Conservation (phyloP, 306 rosid species). For the Luffa acutangula region DNA sequence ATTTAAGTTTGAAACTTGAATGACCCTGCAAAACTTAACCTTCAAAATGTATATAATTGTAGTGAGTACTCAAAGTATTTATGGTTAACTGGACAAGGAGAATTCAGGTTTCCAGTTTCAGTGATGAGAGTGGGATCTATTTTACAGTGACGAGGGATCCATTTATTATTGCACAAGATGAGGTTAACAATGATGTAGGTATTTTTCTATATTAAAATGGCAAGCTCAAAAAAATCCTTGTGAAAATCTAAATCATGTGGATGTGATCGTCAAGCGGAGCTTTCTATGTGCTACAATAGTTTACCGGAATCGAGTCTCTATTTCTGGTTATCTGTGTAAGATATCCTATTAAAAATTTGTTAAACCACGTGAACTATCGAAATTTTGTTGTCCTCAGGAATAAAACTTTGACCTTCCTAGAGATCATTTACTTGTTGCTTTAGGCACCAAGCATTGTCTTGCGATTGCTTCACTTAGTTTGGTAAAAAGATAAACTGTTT, state of each 20-base stretch:
- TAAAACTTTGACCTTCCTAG: background rate
- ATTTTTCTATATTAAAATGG: background rate
- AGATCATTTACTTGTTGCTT: background rate
- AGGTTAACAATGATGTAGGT: background rate
- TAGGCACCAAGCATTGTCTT: background rate
- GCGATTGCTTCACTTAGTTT: background rate
- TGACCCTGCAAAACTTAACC: background rate
- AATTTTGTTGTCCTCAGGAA: background rate
- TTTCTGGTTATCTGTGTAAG: background rate
- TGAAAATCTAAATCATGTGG: background rate
- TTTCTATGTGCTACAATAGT: background rate
- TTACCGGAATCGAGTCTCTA: background rate
- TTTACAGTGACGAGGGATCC: background rate
- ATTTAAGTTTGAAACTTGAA: background rate
- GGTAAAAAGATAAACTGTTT: background rate
- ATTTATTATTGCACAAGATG: background rate
- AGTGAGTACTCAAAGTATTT: background rate
- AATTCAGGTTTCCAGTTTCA: background rate
- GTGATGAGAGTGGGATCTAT: background rate
- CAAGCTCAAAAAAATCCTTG: background rate
- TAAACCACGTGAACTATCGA: background rate
- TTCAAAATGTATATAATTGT: background rate
- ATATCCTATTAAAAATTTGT: background rate
- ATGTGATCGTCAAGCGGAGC: background rate
- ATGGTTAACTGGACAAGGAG: background rate